phyloP scores from a whole-genome alignment of 345 rosid genomes.

The Rhodomyrtus tomentosa region DNA sequence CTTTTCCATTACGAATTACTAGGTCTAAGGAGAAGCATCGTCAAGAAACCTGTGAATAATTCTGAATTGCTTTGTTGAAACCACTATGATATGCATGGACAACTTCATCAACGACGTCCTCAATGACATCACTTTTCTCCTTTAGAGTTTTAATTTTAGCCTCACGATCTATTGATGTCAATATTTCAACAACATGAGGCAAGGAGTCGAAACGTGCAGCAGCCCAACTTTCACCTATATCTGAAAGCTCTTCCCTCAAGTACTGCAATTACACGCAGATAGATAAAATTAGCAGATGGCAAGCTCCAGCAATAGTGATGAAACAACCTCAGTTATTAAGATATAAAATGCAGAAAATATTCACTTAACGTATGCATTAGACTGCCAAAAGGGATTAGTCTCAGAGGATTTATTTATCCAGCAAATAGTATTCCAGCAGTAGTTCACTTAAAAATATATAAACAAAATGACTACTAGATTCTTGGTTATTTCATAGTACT shows the following conservation, averaged over 20 bases:
- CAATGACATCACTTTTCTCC: constrained; percentile 89
- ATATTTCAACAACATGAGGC: constrained; percentile 90
- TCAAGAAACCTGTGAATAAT: constrained; percentile 82
- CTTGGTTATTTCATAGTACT: neutral
- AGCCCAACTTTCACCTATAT: constrained; percentile 86
- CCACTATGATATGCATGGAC: constrained; percentile 96
- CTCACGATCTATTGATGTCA: constrained; percentile 95
- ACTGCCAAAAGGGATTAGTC: neutral
- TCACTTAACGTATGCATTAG: neutral
- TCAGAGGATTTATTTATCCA: neutral
- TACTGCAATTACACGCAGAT: constrained; percentile 37
- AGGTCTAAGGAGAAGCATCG: neutral
- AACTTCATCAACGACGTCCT: constrained; percentile 99
- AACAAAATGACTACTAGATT: neutral
- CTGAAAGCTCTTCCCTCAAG: constrained; percentile 71
- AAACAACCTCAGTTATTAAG: neutral
- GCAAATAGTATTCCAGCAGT: neutral
- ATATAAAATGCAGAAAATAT: neutral
- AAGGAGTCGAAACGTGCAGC: constrained; percentile 93
- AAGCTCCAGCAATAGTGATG: neutral
- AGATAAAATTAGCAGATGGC: constrained; percentile 6
- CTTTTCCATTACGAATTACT: neutral
- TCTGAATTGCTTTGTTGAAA: constrained; percentile 97
- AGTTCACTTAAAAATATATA: neutral
- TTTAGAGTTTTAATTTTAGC: constrained; percentile 58